Conservation (phyloP, 2,329 filamentous ascomycete species). For the Monilinia aucupariae region DNA sequence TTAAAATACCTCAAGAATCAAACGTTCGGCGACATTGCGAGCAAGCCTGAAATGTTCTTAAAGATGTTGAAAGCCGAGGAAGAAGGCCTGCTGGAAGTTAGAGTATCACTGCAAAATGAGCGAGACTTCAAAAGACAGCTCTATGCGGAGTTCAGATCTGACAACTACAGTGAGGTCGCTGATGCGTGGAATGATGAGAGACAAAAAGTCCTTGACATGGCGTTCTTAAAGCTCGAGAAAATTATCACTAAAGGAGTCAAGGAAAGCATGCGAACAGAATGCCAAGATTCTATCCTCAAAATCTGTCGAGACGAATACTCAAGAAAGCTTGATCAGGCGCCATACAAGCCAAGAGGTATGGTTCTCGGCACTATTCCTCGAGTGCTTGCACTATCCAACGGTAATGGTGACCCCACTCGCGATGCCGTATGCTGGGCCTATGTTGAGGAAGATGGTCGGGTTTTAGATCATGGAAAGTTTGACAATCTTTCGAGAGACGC, state of each 20-base stretch:
- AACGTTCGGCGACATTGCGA: conserved; percentile 73
- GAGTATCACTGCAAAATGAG: conserved; percentile 69
- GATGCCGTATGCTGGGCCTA: conserved; percentile 88
- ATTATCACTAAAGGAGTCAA: conserved; percentile 89
- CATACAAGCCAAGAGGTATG: conserved; percentile 92
- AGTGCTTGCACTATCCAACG: conserved; percentile 81
- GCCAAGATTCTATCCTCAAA: conserved; percentile 86
- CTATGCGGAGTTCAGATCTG: conserved; percentile 80
- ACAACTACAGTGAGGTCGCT: conserved; percentile 90
- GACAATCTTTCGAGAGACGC: conserved; percentile 69
- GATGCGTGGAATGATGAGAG: conserved; percentile 92
- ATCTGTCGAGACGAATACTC: conserved; percentile 84
- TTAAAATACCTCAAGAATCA: conserved; percentile 95
- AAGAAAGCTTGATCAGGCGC: conserved; percentile 87
- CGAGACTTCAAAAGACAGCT: conserved; percentile 71
- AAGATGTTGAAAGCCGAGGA: conserved; percentile 98
- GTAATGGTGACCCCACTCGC: conserved; percentile 64
- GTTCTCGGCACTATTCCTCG: conserved; percentile 81
- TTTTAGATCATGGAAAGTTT: conserved; percentile 85
- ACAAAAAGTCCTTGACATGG: conserved; percentile 74
- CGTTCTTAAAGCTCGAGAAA: conserved; percentile 74
- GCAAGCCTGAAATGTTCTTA: conserved; percentile 81
- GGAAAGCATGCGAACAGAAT: conserved; percentile 87
- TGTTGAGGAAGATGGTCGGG: conserved; percentile 85
- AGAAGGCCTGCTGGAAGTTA: conserved; percentile 85